Conservation (phyloP, 192 early-diverging fungal genomes). For the Linnemannia hyalina region DNA sequence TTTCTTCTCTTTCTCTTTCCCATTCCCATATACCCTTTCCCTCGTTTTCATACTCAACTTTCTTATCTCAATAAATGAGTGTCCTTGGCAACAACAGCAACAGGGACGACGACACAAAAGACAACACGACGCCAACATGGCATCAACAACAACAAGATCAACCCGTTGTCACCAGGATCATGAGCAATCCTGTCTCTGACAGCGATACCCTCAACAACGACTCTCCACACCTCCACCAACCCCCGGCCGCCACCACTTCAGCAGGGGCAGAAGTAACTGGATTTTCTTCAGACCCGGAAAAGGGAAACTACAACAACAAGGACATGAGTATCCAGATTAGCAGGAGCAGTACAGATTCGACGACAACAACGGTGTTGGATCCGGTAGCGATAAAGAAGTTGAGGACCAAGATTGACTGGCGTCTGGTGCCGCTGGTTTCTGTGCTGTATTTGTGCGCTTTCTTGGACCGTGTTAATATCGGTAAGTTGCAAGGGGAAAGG, state of each 20-base stretch:
- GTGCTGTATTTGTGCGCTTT: constrained; percentile 77
- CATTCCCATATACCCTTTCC: background rate
- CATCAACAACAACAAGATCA: background rate
- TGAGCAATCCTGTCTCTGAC: background rate
- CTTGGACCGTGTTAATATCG: constrained; percentile 81
- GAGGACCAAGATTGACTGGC: constrained; percentile 71
- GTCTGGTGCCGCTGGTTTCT: constrained; percentile 72
- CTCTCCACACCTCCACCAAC: background rate
- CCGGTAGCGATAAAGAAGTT: constrained; percentile 39
- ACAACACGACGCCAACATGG: background rate
- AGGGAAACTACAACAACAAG: background rate
- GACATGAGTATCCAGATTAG: background rate
- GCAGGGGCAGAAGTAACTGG: background rate
- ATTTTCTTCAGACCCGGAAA: background rate
- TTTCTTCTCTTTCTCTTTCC: no score
- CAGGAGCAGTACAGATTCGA: background rate
- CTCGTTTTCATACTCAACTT: background rate
- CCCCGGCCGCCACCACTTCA: background rate
- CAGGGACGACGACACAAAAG: background rate
- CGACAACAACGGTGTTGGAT: background rate
- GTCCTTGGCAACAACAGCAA: background rate
- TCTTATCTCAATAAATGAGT: background rate
- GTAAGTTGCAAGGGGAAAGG: constrained; percentile 28
- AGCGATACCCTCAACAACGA: background rate
- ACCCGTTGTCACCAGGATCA: background rate